These are phyloP conservation scores for Stephania cephalantha DNA, from an alignment of 164 flowering plant species.

Conservation along the genomic window DNA sequence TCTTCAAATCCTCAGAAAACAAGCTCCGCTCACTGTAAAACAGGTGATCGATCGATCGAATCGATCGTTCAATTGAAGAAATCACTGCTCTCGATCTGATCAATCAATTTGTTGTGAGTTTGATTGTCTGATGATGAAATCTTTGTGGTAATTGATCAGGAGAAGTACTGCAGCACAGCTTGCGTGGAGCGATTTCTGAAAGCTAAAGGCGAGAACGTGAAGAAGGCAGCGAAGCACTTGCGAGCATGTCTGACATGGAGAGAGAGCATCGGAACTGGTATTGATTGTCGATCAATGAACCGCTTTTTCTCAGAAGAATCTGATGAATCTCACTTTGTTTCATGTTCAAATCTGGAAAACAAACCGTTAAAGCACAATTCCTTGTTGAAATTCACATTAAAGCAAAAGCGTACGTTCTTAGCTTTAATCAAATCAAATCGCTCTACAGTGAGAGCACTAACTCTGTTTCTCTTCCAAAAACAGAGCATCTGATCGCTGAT, in stretches of 20 bases:
- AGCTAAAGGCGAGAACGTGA: slow-evolving; percentile 78
- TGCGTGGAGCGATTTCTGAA: slow-evolving; percentile 81
- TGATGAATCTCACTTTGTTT: slow-evolving; percentile 7
- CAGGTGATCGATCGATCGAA: slow-evolving; percentile 37
- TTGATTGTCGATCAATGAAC: slow-evolving; percentile 3
- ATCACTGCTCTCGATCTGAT: neutral
- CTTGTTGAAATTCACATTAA: slow-evolving; percentile 21
- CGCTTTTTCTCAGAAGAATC: slow-evolving; percentile 8
- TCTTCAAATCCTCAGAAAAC: slow-evolving; percentile 60
- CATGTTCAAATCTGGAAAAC: slow-evolving; percentile 13
- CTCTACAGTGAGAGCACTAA: slow-evolving; percentile 5
- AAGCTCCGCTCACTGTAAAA: slow-evolving; percentile 67
- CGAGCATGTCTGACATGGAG: slow-evolving; percentile 90
- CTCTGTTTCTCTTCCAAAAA: slow-evolving; percentile 8
- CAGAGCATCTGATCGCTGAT: slow-evolving; percentile 86
- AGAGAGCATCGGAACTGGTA: slow-evolving; percentile 79
- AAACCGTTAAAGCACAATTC: slow-evolving; percentile 12
- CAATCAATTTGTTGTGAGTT: neutral
- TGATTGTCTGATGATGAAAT: too few relatives aligned
- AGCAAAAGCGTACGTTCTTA: slow-evolving; percentile 9
- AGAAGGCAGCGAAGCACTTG: slow-evolving; percentile 85
- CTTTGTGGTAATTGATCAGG: slow-evolving; percentile 33
- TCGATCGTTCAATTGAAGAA: too few relatives aligned
- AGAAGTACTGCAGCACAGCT: slow-evolving; percentile 77
- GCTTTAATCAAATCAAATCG: neutral